phyloP scores from a whole-genome alignment of 306 rosid species.

The Pyrus pyrifolia region DNA sequence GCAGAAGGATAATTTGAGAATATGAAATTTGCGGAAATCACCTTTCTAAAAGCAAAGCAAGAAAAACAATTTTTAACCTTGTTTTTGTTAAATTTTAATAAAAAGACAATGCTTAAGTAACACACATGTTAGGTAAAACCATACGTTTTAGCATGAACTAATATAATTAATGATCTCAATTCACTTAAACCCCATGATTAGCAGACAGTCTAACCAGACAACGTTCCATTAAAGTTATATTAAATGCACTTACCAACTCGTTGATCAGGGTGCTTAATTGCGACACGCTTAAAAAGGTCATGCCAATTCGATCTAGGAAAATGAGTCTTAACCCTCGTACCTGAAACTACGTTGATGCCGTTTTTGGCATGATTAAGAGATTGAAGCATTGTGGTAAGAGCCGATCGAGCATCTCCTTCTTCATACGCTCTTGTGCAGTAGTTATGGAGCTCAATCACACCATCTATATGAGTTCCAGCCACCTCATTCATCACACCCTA shows the following conservation, averaged over 20 bases:
- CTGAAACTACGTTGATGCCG: slow-evolving; percentile 75
- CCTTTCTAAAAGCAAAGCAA: not conserved
- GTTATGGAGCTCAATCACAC: slow-evolving; percentile 68
- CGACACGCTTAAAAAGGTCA: slow-evolving; percentile 53
- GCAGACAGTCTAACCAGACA: too few species aligned
- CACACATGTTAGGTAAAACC: too few species aligned
- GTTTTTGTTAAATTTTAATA: not conserved
- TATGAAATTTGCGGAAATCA: too few species aligned
- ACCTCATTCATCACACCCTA: slow-evolving; percentile 82
- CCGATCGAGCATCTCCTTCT: slow-evolving; percentile 89
- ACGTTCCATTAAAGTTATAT: too few species aligned
- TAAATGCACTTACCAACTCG: slow-evolving; percentile 55
- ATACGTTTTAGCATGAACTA: too few species aligned
- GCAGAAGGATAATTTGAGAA: not conserved
- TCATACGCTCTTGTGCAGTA: slow-evolving; percentile 85
- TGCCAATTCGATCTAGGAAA: slow-evolving; percentile 91
- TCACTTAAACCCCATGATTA: too few species aligned
- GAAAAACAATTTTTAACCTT: not conserved
- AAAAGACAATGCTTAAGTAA: not conserved
- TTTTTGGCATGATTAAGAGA: slow-evolving; percentile 71
- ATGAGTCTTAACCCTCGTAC: slow-evolving; percentile 73
- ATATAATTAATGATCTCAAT: too few species aligned
- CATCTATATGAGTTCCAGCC: slow-evolving; percentile 56
- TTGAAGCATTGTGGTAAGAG: slow-evolving; percentile 83
- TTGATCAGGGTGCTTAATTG: slow-evolving; percentile 53